These are phyloP conservation scores for Gypsophila paniculata DNA, from an alignment of 179 eudicot species.

Conservation along the genomic window DNA sequence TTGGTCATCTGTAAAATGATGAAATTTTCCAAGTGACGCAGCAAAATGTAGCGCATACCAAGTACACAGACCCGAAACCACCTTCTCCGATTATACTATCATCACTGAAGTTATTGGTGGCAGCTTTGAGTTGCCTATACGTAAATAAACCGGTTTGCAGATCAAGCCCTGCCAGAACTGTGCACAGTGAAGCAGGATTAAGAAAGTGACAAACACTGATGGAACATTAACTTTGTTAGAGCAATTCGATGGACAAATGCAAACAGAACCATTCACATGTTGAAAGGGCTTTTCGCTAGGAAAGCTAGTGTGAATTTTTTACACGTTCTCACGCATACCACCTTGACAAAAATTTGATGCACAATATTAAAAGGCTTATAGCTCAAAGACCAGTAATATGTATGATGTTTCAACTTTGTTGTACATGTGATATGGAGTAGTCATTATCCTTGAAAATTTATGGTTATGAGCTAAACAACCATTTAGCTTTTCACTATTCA, in stretches of 20 bases:
- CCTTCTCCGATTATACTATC: slow-evolving; percentile 69
- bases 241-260: neutral
- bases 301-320: neutral
- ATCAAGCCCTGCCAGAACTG: slow-evolving; percentile 44
- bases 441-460: neutral
- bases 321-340: no score
- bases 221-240: neutral
- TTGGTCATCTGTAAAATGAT: neutral
- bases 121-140: slow-evolving; percentile 59
- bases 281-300: neutral
- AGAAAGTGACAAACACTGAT: neutral
- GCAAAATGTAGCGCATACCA: slow-evolving; percentile 36
- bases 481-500: neutral
- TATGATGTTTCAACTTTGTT: neutral
- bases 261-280: neutral
- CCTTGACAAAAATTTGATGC: neutral
- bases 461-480: neutral
- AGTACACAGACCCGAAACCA: slow-evolving; percentile 76
- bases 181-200: slow-evolving; percentile 11
- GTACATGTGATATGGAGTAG: neutral
- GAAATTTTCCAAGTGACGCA: neutral
- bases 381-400: neutral
- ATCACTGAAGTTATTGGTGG: slow-evolving; percentile 57
- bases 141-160: slow-evolving; percentile 54
- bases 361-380: neutral